phyloP scores from a whole-genome alignment of 106 monocot species.

The Dendrobium officinale region DNA sequence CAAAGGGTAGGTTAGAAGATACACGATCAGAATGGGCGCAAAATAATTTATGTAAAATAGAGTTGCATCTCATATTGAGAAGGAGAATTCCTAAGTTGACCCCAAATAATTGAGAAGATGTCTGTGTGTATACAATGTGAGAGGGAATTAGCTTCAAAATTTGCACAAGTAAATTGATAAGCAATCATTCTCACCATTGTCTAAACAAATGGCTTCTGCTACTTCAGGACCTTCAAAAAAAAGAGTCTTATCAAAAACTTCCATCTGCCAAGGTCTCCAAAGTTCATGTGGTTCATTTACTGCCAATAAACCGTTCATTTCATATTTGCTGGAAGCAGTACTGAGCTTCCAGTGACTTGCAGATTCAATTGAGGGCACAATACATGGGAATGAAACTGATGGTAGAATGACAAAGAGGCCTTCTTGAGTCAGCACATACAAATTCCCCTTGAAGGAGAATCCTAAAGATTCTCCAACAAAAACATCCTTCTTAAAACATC shows the following conservation, averaged over 20 bases:
- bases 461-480: constrained; percentile 59
- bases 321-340: constrained; percentile 2
- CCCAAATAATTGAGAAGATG: background rate
- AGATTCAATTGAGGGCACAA: constrained; percentile 16
- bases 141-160: background rate
- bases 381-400: constrained; percentile 47
- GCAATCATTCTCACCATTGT: constrained; percentile 57
- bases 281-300: constrained; percentile 20
- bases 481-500: constrained; percentile 19
- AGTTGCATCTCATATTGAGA: background rate
- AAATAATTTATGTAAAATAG: background rate
- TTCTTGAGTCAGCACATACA: constrained; percentile 67
- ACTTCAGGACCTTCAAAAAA: constrained; percentile 67
- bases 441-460: constrained; percentile 60
- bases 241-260: constrained; percentile 70
- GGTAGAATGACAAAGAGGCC: constrained; percentile 82
- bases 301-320: constrained; percentile 16
- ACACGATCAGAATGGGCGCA: background rate
- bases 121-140: background rate
- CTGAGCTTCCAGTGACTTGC: constrained; percentile 39
- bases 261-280: constrained; percentile 65
- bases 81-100: background rate
- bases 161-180: background rate
- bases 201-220: constrained; percentile 55
- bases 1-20: background rate